These are phyloP conservation scores for Oryza glumipatula DNA, from an alignment of 176 grass and related monocot genomes.

Conservation along the genomic window DNA sequence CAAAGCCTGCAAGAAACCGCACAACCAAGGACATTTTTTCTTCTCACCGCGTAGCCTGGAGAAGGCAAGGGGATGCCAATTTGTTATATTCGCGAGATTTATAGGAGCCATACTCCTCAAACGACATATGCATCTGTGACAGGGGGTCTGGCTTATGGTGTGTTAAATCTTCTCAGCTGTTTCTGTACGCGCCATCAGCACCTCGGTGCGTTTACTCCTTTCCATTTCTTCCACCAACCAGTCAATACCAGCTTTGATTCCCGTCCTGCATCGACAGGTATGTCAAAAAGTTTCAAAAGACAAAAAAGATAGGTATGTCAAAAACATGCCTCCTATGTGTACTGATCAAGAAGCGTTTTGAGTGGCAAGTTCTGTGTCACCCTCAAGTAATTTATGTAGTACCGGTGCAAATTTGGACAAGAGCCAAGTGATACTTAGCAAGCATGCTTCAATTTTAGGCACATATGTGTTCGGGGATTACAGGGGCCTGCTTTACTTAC, in stretches of 20 bases:
- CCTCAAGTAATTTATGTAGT: no score
- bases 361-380: not conserved
- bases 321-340: not conserved
- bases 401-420: no score
- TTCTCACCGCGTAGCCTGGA: not conserved
- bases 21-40: constrained; percentile 29
- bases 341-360: constrained; percentile 26
- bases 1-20: constrained; percentile 23
- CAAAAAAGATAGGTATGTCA: not conserved
- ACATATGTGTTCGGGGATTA: constrained; percentile 12
- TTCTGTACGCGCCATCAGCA: constrained; percentile 57
- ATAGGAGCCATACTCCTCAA: constrained; percentile 28
- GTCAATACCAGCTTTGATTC: constrained; percentile 83
- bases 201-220: constrained; percentile 77
- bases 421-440: no score
- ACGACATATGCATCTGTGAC: constrained; percentile 21
- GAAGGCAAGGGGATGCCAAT: not conserved
- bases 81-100: constrained; percentile 2
- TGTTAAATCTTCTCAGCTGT: constrained; percentile 66
- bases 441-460: constrained; percentile 7
- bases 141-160: not conserved
- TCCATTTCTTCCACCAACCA: constrained; percentile 89
- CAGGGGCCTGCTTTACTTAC: constrained; percentile 54
- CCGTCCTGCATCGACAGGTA: constrained; percentile 49
- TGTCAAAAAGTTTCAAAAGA: not conserved